Conservation (phyloP, 2,329 filamentous ascomycete genomes). For the Fusarium staphyleae region DNA sequence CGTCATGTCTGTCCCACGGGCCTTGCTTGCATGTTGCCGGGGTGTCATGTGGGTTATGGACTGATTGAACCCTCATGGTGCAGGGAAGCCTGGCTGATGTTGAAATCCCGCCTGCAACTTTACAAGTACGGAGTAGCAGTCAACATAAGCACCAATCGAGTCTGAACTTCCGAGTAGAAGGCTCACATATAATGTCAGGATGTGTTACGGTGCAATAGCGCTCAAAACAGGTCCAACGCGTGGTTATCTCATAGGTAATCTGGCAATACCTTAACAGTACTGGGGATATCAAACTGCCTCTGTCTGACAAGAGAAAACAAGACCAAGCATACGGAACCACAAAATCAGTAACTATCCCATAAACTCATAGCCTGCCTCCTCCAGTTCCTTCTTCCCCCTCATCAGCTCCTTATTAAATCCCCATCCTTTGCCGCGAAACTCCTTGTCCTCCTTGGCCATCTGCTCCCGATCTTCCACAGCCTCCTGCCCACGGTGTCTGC, state of each 20-base stretch:
- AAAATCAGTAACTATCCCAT: neutral
- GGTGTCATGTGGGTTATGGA: constrained; percentile 28
- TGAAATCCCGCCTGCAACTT: constrained; percentile 5
- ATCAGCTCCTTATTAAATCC: neutral
- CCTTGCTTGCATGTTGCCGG: constrained; percentile 8
- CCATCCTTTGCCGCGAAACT: neutral
- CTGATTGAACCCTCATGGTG: constrained; percentile 16
- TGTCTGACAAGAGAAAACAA: too few species aligned
- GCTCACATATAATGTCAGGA: neutral
- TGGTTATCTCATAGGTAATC: too few species aligned
- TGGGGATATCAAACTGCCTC: too few species aligned
- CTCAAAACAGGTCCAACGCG: too few species aligned
- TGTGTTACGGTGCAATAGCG: too few species aligned
- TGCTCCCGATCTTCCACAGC: neutral
- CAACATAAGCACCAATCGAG: too few species aligned
- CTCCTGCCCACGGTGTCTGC: neutral
- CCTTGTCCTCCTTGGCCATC: neutral
- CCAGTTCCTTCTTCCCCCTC: neutral
- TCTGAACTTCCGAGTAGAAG: neutral
- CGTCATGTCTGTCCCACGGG: constrained; percentile 1
- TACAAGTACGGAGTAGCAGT: too few species aligned
- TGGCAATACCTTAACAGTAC: too few species aligned
- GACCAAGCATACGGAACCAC: neutral
- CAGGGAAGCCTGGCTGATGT: neutral
- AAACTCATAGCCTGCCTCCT: neutral